phyloP scores from a whole-genome alignment of 805 yeast species.

The Pichia deserticola region DNA sequence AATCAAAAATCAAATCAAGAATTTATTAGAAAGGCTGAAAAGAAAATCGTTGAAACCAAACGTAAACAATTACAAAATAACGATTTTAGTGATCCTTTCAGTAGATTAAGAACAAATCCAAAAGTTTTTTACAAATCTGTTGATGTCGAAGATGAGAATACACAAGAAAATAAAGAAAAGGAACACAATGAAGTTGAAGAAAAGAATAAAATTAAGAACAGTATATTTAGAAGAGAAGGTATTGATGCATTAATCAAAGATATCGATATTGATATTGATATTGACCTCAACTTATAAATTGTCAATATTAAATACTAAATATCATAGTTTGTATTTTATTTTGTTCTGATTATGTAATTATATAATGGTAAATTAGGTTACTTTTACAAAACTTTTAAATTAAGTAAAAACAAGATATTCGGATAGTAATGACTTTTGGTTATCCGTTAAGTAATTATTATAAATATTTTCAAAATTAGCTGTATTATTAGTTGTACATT shows the following conservation, averaged over 20 bases:
- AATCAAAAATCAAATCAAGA: slow-evolving; percentile 77
- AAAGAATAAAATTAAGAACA: slow-evolving; percentile 24
- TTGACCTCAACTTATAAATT: slow-evolving; percentile 16
- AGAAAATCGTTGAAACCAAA: slow-evolving; percentile 50
- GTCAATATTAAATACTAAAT: neutral
- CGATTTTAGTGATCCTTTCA: slow-evolving; percentile 62
- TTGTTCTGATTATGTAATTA: neutral
- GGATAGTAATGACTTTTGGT: slow-evolving; percentile 46
- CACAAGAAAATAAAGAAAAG: slow-evolving; percentile 46
- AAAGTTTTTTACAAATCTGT: slow-evolving; percentile 63
- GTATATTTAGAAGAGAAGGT: slow-evolving; percentile 24
- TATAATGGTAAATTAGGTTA: neutral
- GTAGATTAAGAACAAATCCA: slow-evolving; percentile 82
- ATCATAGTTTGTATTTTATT: neutral
- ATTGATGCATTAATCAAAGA: slow-evolving; percentile 26
- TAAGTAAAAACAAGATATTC: slow-evolving; percentile 31
- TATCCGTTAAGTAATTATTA: slow-evolving; percentile 35
- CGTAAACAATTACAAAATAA: slow-evolving; percentile 38
- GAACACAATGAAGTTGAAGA: slow-evolving; percentile 39
- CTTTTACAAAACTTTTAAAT: neutral
- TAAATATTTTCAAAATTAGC: slow-evolving; percentile 49
- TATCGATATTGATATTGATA: slow-evolving; percentile 23
- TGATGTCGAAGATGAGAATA: slow-evolving; percentile 41
- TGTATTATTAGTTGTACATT: slow-evolving; percentile 41
- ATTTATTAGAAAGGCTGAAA: slow-evolving; percentile 72